phyloP scores from a whole-genome alignment of 495 filamentous ascomycete genomes.

The Endocarpon pusillum region DNA sequence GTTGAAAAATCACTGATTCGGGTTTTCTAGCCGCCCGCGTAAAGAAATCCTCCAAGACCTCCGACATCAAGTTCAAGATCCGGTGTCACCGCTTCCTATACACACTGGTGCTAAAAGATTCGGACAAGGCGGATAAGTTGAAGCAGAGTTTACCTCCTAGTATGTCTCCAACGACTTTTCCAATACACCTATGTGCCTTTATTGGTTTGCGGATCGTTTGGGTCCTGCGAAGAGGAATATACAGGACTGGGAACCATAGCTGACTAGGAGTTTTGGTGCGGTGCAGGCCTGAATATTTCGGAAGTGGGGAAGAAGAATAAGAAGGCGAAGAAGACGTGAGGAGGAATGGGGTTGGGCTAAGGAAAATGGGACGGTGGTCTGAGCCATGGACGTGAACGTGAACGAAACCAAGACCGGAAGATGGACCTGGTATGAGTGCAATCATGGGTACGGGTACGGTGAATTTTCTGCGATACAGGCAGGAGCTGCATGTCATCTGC shows the following conservation, averaged over 20 bases:
- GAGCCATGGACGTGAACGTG: too few species aligned
- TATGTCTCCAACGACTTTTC: conserved; percentile 32
- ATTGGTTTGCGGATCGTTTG: not conserved
- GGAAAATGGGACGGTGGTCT: too few species aligned
- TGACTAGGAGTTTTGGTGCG: conserved; percentile 2
- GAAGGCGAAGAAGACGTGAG: conserved; percentile 34
- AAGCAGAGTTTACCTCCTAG: conserved; percentile 96
- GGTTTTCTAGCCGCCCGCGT: conserved; percentile 64
- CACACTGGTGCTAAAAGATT: conserved; percentile 92
- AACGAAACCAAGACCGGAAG: too few species aligned
- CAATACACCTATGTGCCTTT: not conserved
- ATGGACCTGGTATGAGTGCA: too few species aligned
- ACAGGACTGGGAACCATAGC: not conserved
- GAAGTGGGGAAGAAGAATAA: conserved; percentile 63
- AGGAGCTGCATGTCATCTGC: too few species aligned
- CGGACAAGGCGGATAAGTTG: conserved; percentile 98
- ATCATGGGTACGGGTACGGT: too few species aligned
- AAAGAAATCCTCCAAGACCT: conserved; percentile 79
- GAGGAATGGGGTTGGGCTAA: too few species aligned
- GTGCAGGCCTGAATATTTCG: conserved; percentile 51
- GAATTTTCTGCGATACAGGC: too few species aligned
- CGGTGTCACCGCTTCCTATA: conserved; percentile 88
- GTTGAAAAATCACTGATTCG: not conserved
- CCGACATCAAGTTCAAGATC: conserved; percentile 99
- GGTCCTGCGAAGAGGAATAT: not conserved